Evolutionary conservation across 495 filamentous ascomycete genomes (phyloP), one percentile per base, ranked within the genome.

Genomic region (Halenospora varia): DNA sequence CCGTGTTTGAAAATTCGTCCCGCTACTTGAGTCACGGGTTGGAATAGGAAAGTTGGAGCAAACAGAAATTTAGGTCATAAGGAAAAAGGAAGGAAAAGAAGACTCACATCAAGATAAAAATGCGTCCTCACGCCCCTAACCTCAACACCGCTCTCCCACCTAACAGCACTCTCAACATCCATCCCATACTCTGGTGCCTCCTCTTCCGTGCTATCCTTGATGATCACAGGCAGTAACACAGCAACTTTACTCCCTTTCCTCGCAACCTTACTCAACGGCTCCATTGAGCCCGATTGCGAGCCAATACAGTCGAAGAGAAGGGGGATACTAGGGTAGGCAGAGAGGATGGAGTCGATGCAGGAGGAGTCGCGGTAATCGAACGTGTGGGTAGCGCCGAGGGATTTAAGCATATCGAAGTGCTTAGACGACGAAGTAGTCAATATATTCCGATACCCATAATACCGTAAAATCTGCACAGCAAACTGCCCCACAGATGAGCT

Each of bases 281-380:
- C 55, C 25, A 81, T 53, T 15, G 71, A 72, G 9, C 75, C 73
- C 2, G 68, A 55, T 40, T 65, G 61, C 0, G 72, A 77, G 6
- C 79, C 80, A 51, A 83, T 82, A 64, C 79, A 81, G 62, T 83
- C 80, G 20, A 83, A 51, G 8, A 82, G 68, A 35, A 71, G 68
- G 25, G 72, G 70, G 45, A 80, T 63, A 4, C 45, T 41, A 35
- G 4, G 6, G 29, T 13, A 6, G 29, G 29, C 4, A 13, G 29
- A 4, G 29, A 13, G 13, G 13, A 35, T 6, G 23, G 41, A 44
- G 6, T 17, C 25, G 3, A 44, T 35, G 11, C 42, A 56, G 6
- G 55, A 35, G 10, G 70, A 35, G 11, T 79, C 68, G 46, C 59
- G 65, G 53, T 83, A 83, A 53, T 84, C 80, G 42, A 81, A 77